Evolutionary conservation across 495 filamentous ascomycete species (phyloP).

Genomic region (Choiromyces venosus): DNA sequence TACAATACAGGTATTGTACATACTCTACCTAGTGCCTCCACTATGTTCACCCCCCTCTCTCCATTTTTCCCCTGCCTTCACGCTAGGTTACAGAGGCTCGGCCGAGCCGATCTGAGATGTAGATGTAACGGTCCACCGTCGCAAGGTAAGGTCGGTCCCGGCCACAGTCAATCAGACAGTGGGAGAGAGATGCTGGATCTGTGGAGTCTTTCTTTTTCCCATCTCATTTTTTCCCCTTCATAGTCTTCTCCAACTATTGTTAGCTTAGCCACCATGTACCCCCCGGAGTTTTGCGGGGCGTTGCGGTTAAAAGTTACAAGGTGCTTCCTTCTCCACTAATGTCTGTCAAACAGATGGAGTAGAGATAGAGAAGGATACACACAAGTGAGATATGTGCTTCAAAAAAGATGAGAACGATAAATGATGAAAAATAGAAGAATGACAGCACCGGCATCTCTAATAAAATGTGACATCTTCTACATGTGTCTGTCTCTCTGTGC

Average conservation of each 20-base stretch:
- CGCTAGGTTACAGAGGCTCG: slow-evolving; percentile 30
- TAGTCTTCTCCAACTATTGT: not conserved
- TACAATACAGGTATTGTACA: not conserved
- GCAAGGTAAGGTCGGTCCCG: slow-evolving; percentile 30
- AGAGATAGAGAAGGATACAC: not conserved
- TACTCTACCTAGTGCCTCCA: not conserved
- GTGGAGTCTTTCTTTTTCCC: not conserved
- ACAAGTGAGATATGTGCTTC: too few relatives aligned
- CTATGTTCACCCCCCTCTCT: slow-evolving; percentile 21
- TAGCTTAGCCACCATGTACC: not conserved
- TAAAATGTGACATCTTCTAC: not conserved
- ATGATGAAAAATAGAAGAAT: too few relatives aligned
- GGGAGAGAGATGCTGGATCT: not conserved
- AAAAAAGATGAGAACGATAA: too few relatives aligned
- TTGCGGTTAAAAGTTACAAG: not conserved
- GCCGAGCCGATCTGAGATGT: slow-evolving; percentile 37
- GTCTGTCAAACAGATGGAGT: not conserved
- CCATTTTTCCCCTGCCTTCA: slow-evolving; percentile 24
- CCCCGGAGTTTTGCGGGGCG: not conserved
- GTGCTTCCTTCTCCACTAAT: not conserved
- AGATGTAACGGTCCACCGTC: slow-evolving; percentile 25
- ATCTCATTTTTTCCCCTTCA: not conserved
- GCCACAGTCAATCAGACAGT: slow-evolving; percentile 12
- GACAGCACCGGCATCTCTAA: too few relatives aligned
- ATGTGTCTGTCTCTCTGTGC: not conserved